Evolutionary conservation across 805 yeast species (phyloP).

Genomic region (Schwanniomyces occidentalis): DNA sequence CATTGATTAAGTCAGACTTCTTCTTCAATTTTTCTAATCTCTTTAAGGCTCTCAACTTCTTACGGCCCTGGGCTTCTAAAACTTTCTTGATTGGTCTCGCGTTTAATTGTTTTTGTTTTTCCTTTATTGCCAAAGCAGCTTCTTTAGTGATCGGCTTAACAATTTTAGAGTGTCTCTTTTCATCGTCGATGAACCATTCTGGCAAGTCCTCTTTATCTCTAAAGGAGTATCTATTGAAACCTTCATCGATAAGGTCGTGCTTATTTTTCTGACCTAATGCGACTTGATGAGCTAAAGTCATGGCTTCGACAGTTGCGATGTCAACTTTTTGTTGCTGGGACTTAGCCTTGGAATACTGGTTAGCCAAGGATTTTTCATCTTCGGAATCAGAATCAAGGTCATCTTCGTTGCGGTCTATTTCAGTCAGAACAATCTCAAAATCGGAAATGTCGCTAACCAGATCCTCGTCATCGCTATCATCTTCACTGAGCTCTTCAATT

Average conservation of each 20-base stretch:
- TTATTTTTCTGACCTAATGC: constrained; percentile 86
- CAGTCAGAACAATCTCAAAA: constrained; percentile 43
- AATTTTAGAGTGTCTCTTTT: constrained; percentile 79
- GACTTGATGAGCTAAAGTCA: constrained; percentile 96
- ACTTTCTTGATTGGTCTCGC: constrained; percentile 99
- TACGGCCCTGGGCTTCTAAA: constrained; percentile 95
- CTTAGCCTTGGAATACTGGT: constrained; percentile 39
- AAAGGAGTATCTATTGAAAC: constrained; percentile 88
- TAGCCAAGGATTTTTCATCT: constrained; percentile 47
- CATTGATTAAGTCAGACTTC: constrained; percentile 87
- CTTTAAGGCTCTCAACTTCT: constrained; percentile 84
- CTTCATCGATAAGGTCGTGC: constrained; percentile 87
- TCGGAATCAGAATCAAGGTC: constrained; percentile 47
- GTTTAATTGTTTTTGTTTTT: constrained; percentile 61
- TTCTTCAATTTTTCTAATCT: constrained; percentile 83
- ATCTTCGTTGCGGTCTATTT: constrained; percentile 18
- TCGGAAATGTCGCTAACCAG: constrained; percentile 39
- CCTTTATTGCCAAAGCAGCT: constrained; percentile 46
- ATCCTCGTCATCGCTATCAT: constrained; percentile 44
- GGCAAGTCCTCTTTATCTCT: constrained; percentile 90
- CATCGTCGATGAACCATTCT: constrained; percentile 97
- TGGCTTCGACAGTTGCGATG: constrained; percentile 90
- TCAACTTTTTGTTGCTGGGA: constrained; percentile 68
- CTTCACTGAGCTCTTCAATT: constrained; percentile 5
- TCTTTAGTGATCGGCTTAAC: constrained; percentile 94